phyloP scores from a whole-genome alignment of 768 basidiomycete genomes.

The Scleroderma bovista region DNA sequence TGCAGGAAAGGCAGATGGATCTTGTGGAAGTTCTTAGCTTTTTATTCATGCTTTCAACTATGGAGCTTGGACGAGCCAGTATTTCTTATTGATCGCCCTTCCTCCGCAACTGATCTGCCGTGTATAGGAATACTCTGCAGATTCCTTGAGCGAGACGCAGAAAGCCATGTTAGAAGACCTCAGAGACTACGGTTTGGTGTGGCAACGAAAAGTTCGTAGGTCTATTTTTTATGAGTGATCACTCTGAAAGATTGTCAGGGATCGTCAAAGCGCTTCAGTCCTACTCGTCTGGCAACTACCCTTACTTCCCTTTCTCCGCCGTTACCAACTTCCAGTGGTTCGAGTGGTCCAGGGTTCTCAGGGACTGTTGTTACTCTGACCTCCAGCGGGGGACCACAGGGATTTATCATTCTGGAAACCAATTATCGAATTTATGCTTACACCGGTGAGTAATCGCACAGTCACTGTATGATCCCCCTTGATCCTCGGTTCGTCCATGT shows the following conservation, averaged over 20 bases:
- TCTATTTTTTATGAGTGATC: slow-evolving; percentile 4
- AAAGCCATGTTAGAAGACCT: slow-evolving; percentile 87
- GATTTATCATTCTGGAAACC: slow-evolving; percentile 95
- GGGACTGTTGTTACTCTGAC: slow-evolving; percentile 29
- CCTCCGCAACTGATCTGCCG: not conserved
- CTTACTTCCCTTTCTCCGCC: slow-evolving; percentile 87
- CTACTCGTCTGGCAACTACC: slow-evolving; percentile 91
- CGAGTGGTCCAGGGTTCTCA: slow-evolving; percentile 11
- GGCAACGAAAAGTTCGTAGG: slow-evolving; percentile 65
- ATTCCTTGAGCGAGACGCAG: slow-evolving; percentile 73
- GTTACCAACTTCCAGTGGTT: slow-evolving; percentile 49
- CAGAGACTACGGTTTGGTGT: slow-evolving; percentile 90
- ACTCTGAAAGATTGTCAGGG: slow-evolving; percentile 37
- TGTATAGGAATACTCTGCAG: slow-evolving; percentile 81
- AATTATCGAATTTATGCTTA: slow-evolving; percentile 99
- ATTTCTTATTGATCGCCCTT: not conserved
- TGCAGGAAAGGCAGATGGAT: slow-evolving; percentile 82
- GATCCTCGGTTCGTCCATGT: slow-evolving; percentile 15
- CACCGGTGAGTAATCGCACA: slow-evolving; percentile 54
- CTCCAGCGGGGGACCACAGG: slow-evolving; percentile 60
- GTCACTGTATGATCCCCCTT: slow-evolving; percentile 3
- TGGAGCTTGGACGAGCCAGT: slow-evolving; percentile 85
- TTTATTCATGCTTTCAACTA: slow-evolving; percentile 94
- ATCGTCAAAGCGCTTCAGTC: slow-evolving; percentile 79
- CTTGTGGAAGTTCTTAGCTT: slow-evolving; percentile 90